These are phyloP conservation scores for Suillus alpinus DNA, from an alignment of 768 basidiomycete genomes.

Conservation along the genomic window DNA sequence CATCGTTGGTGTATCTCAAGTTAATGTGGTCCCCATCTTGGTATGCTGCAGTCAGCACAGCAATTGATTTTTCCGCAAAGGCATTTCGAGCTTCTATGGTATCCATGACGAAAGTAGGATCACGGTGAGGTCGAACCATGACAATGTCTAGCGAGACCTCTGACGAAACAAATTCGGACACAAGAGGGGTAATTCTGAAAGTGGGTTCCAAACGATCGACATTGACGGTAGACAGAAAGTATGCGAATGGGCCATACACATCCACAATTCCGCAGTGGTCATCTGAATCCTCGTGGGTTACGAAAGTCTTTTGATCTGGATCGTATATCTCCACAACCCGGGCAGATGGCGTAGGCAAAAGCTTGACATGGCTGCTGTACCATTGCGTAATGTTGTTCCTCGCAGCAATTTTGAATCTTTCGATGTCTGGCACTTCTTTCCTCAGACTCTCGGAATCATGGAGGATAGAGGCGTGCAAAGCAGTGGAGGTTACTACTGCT, in stretches of 20 bases:
- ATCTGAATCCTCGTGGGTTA: slow-evolving; percentile 37
- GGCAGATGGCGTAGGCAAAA: slow-evolving; percentile 45
- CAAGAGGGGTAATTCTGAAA: slow-evolving; percentile 75
- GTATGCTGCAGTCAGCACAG: slow-evolving; percentile 69
- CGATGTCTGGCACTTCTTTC: slow-evolving; percentile 65
- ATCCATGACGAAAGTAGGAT: slow-evolving; percentile 45
- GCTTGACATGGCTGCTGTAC: slow-evolving; percentile 58
- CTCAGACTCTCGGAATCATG: slow-evolving; percentile 79
- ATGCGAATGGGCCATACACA: slow-evolving; percentile 77
- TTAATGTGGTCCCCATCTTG: slow-evolving; percentile 68
- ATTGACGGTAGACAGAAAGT: slow-evolving; percentile 80
- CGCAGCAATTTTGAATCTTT: slow-evolving; percentile 88
- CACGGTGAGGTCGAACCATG: slow-evolving; percentile 68
- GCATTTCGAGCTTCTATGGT: slow-evolving; percentile 39
- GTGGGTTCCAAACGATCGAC: slow-evolving; percentile 82
- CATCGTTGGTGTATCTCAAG: slow-evolving; percentile 50
- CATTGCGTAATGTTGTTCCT: slow-evolving; percentile 68
- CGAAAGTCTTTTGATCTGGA: slow-evolving; percentile 45
- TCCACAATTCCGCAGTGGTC: slow-evolving; percentile 36
- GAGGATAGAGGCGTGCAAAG: slow-evolving; percentile 83
- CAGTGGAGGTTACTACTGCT: slow-evolving; percentile 83
- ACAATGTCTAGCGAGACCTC: slow-evolving; percentile 67
- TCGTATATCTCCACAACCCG: slow-evolving; percentile 61
- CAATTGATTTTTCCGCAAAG: slow-evolving; percentile 54
- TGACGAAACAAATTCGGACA: slow-evolving; percentile 42